A percentile compares a stretch with the other conserved stretches of the same genome.
phyloP scores from a whole-genome alignment of 1,284 basidiomycete genomes.

The Ceratobasidium sp. region DNA sequence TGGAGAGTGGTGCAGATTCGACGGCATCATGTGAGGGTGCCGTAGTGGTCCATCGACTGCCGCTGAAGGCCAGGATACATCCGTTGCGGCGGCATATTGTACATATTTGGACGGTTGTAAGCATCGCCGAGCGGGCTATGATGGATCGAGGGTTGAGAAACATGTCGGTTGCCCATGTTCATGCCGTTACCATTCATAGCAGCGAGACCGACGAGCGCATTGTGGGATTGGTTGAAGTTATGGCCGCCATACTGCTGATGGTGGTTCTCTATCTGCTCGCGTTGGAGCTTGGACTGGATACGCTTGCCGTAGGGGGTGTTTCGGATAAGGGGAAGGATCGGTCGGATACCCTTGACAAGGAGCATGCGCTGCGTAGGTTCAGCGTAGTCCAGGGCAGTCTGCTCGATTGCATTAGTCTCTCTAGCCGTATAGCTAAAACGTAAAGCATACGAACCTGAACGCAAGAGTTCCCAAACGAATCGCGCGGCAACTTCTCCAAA shows the following conservation, averaged over 20 bases:
- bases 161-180: constrained; percentile 51
- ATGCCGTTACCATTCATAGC: constrained; percentile 59
- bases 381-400: constrained; percentile 96
- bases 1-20: constrained; percentile 55
- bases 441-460: constrained; percentile 68
- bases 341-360: constrained; percentile 93
- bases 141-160: constrained; percentile 16
- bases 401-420: constrained; percentile 43
- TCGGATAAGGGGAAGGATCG: constrained; percentile 93
- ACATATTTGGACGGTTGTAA: constrained; percentile 58
- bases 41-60: constrained; percentile 25
- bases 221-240: constrained; percentile 51
- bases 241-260: constrained; percentile 56
- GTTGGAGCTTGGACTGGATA: constrained; percentile 95
- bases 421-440: constrained; percentile 24
- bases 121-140: constrained; percentile 62
- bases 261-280: constrained; percentile 77
- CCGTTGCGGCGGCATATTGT: constrained; percentile 55
- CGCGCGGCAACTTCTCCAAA: constrained; percentile 91
- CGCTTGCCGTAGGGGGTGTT: constrained; percentile 98
- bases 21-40: constrained; percentile 33
- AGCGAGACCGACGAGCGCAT: constrained; percentile 62
- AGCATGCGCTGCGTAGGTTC: constrained; percentile 83
- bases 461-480: constrained; percentile 96
- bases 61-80: constrained; percentile 63